Evolutionary conservation across 352 stramenopile genomes (phyloP), one percentile per base, ranked within the genome.

Genomic region (Globisporangium nunn): DNA sequence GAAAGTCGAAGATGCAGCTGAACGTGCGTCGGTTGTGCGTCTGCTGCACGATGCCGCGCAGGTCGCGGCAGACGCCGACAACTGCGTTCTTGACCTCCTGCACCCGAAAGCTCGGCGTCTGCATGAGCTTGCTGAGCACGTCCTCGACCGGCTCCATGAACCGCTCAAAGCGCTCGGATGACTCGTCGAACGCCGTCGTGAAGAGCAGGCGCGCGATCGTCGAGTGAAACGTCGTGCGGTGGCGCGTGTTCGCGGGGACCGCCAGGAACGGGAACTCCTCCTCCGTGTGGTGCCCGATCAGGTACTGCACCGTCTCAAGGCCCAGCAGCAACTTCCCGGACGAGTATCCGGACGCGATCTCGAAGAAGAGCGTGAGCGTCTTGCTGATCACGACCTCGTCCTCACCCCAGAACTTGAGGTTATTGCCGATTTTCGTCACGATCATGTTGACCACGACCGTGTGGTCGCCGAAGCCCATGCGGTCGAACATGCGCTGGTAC

Each of bases 341-440:
- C 51, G 88, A 98, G 68, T 99, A 99, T 11, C 95, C 96, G 23
- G 91, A 95, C 14, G 96, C 92, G 70, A 99, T 97, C 68, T 99
- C 96, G 47, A 98, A 95, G 54, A 99, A 97, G 1, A 99, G 80
- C 55, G 95, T 84, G 31, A 99, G 75, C 14, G 96, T 99, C 63
- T 97, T 97, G 64, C 75, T 87, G 64, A 99, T 91, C 59, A 99
- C 88, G 51, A 98, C 89, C 63, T 98, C 78, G 28, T 98, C 85
- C 54, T 98, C 87, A 23, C 93, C 93, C 96, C 96, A 99, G 64
- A 97, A 98, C 78, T 99, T 99, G 29, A 99, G 81, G 72, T 99
- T 99, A 69, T 98, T 99, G 63, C 95, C 95, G 56, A 99, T 88
- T 78, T 99, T 99, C 37, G 93, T 98, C 30, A 99, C 91, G 63